phyloP scores from a whole-genome alignment of 2,329 filamentous ascomycete species.

The Metarhizium guizhouense region DNA sequence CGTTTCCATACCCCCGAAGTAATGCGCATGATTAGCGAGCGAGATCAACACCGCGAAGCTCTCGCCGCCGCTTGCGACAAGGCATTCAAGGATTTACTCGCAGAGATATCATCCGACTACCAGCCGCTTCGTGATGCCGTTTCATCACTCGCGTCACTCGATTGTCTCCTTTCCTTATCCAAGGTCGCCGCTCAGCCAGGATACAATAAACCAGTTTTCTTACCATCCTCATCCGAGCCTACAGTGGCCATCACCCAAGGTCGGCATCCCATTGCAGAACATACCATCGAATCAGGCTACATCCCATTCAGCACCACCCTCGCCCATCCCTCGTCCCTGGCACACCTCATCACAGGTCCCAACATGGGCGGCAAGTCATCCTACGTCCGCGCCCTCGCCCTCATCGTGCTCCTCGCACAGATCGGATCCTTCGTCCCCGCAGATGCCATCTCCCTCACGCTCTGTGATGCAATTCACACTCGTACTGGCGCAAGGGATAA shows the following conservation, averaged over 20 bases:
- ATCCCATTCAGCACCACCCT: constrained; percentile 83
- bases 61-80: constrained; percentile 84
- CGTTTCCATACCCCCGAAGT: constrained; percentile 94
- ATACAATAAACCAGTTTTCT: constrained; percentile 69
- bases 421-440: constrained; percentile 93
- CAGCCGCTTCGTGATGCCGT: constrained; percentile 84
- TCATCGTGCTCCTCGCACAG: constrained; percentile 89
- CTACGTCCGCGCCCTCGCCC: constrained; percentile 85
- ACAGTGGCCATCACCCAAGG: constrained; percentile 56
- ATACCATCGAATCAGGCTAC: constrained; percentile 74
- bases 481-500: constrained; percentile 96
- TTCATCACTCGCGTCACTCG: constrained; percentile 74
- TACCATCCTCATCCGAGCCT: constrained; percentile 52
- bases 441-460: constrained; percentile 60
- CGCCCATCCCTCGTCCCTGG: constrained; percentile 54
- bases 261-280: constrained; percentile 93
- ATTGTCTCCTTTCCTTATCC: constrained; percentile 82
- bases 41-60: constrained; percentile 91
- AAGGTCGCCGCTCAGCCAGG: constrained; percentile 78
- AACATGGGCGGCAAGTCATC: constrained; percentile 99
- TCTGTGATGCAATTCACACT: constrained; percentile 87
- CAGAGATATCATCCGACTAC: constrained; percentile 72
- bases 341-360: constrained; percentile 85
- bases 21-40: constrained; percentile 69
- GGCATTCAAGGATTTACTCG: constrained; percentile 66